phyloP scores from a whole-genome alignment of 257 asterid genomes.

The Echites panduratus region DNA sequence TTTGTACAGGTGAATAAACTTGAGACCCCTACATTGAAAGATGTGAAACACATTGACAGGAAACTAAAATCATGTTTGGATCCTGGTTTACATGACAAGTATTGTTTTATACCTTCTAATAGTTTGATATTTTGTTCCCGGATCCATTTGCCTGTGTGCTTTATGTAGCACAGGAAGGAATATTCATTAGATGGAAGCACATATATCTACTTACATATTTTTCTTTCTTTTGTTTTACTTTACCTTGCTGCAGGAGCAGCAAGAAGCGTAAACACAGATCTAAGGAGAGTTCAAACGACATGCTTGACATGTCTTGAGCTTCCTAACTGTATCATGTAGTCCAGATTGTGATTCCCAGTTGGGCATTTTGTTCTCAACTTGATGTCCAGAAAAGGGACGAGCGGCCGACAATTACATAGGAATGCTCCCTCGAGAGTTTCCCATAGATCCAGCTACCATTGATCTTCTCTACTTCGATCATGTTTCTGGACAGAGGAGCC shows the following conservation, averaged over 20 bases:
- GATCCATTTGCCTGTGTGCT: not conserved
- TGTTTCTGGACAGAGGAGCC: not conserved
- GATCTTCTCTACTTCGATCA: not conserved
- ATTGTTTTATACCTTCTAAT: conserved; percentile 21
- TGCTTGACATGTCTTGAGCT: conserved; percentile 26
- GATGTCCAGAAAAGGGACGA: not conserved
- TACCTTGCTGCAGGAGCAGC: conserved; percentile 60
- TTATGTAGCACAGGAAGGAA: not conserved
- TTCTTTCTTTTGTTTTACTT: not conserved
- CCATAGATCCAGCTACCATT: not conserved
- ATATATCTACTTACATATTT: not conserved
- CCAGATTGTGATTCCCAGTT: not conserved
- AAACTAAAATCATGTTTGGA: conserved; percentile 91
- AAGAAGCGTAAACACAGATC: conserved; percentile 92
- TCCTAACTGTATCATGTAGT: not conserved
- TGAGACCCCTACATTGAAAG: conserved; percentile 71
- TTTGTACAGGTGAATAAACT: conserved; percentile 61
- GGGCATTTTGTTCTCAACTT: not conserved
- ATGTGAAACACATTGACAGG: conserved; percentile 94
- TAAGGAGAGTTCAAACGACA: conserved; percentile 52
- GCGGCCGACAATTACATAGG: not conserved
- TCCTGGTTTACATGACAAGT: conserved; percentile 92
- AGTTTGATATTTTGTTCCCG: not conserved
- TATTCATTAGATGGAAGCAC: conserved; percentile 1
- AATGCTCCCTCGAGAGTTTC: not conserved